Evolutionary conservation across 306 rosid species (phyloP).

Genomic region (Argentina anserina): DNA sequence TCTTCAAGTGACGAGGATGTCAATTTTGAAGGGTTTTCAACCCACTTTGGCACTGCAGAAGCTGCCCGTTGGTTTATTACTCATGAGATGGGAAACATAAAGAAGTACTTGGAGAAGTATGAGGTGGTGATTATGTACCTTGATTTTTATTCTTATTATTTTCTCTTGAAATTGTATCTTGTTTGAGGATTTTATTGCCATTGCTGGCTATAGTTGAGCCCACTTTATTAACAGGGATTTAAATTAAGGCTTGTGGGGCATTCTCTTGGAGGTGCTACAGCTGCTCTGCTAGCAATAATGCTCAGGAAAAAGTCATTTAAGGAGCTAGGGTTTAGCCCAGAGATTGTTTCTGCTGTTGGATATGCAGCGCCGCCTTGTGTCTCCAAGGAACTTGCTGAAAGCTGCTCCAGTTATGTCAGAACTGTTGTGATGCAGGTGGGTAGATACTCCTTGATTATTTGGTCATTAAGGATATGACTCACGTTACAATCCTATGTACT

Average conservation of each 20-base stretch:
- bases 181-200: conserved; percentile 9
- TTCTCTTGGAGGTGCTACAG: conserved; percentile 96
- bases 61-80: conserved; percentile 92
- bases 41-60: conserved; percentile 91
- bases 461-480: not conserved
- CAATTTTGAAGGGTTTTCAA: conserved; percentile 81
- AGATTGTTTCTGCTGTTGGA: conserved; percentile 78
- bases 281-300: conserved; percentile 87
- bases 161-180: not conserved
- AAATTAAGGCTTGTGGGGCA: conserved; percentile 94
- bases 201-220: conserved; percentile 30
- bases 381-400: conserved; percentile 80
- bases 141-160: conserved; percentile 11
- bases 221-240: conserved; percentile 79
- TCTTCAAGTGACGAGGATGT: conserved; percentile 67
- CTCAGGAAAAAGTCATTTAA: conserved; percentile 62
- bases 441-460: conserved; percentile 24
- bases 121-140: conserved; percentile 47
- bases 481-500: not conserved
- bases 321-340: conserved; percentile 88
- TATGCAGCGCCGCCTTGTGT: conserved; percentile 90
- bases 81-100: conserved; percentile 64
- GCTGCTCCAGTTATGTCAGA: conserved; percentile 72
- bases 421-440: conserved; percentile 94
- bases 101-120: conserved; percentile 66